Conservation (phyloP, 2,329 filamentous ascomycete genomes). For the Ciborinia camelliae region DNA sequence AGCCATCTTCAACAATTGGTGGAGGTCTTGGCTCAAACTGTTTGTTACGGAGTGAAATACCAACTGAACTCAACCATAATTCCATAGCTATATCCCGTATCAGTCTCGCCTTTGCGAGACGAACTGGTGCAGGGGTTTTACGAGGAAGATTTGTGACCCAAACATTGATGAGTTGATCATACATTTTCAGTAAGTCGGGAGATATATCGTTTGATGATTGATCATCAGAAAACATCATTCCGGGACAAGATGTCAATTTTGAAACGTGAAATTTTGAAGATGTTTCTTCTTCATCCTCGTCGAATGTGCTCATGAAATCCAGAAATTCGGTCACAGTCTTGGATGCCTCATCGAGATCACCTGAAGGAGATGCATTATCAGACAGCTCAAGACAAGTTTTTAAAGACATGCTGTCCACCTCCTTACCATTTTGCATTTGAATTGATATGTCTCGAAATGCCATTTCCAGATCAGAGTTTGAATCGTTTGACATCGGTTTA, state of each 20-base stretch:
- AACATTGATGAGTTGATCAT: conserved; percentile 33
- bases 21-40: conserved; percentile 9
- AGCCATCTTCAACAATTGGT: conserved; percentile 5
- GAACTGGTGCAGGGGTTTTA: conserved; percentile 27
- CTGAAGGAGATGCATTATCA: conserved; percentile 22
- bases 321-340: conserved; percentile 27
- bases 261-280: conserved; percentile 26
- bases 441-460: conserved; percentile 15
- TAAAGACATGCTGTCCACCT: conserved; percentile 19
- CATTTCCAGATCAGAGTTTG: conserved; percentile 1
- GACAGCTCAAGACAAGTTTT: conserved; percentile 29
- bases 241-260: conserved; percentile 24
- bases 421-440: conserved; percentile 9
- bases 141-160: conserved; percentile 35
- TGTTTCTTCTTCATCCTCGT: conserved; percentile 20
- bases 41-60: conserved; percentile 29
- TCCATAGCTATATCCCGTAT: conserved; percentile 34
- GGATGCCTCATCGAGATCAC: conserved; percentile 32
- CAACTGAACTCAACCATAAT: conserved; percentile 35
- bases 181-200: conserved; percentile 31
- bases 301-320: conserved; percentile 21
- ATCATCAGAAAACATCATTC: conserved; percentile 15
- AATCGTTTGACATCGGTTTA: neutral
- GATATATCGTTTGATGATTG: neutral
- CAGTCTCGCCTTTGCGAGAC: conserved; percentile 33